Base-by-base conservation (phyloP, 257 asterid genomes). In the Penstemon eatonii region DNA sequence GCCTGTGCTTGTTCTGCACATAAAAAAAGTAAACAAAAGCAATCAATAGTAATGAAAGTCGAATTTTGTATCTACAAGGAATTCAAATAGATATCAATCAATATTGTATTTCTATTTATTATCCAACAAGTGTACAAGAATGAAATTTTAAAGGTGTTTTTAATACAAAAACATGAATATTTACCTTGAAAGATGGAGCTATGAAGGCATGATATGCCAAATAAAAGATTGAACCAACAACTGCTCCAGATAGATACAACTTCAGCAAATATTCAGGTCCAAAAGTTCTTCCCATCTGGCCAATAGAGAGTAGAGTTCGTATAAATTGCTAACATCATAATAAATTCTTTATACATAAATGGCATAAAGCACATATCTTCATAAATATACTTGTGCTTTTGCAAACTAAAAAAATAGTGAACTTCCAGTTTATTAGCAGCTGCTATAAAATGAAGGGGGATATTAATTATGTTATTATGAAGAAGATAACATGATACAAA, bases 191-290 rank as follows among this genome's bases (percentile, higher is more conserved):
- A 15, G 79, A 78, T 39, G 83, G 84, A 61, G 90, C 89, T 52
- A 86, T 73, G 73, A 82, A 80, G 76, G 86, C 90, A 71, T 88
- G 89, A 77, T 90, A 84, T 41, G 66, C 82, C 85, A 93, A 76
- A 81, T 74, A 90, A 79, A 88, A 93, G 68, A 87, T 71, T 43
- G 99, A 90, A 76, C 97, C 99, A 68, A 63, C 89, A 83, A 84
- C 68, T 37, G 97, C 97, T 70, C 97, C 99, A 61, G 87, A 72
- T 44, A 93, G 77, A 80, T 93, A 93, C 75, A 90, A 61, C 74
- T 79, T 93, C 81, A 93, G 81, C 78, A 93, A 75, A 80, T 82
- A 93, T 63, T 81, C 71, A 50, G 99, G 82, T 67, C 97, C 99
- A 80, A 88, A 93, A 51, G 46, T 49, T 65, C 82, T 82, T 76